A percentile compares a stretch with the other conserved stretches of the same genome.
phyloP scores from a whole-genome alignment of 1,284 basidiomycete species.

The Meripilus lineatus region DNA sequence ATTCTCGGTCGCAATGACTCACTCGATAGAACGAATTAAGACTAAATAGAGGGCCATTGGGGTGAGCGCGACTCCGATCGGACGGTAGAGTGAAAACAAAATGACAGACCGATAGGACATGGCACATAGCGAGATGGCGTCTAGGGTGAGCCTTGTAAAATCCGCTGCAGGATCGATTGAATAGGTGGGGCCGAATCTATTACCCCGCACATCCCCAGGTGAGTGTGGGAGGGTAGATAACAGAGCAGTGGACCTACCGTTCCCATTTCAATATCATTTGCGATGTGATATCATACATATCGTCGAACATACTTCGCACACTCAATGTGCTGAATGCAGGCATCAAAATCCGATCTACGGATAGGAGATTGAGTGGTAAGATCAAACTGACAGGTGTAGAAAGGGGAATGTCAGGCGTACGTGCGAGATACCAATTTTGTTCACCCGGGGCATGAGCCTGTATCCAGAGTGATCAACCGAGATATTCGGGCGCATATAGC shows the following conservation, averaged over 20 bases:
- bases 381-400: not conserved
- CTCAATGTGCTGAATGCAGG: constrained; percentile 44
- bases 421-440: constrained; percentile 42
- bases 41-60: constrained; percentile 8
- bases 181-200: constrained; percentile 37
- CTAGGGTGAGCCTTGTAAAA: constrained; percentile 43
- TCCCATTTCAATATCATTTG: constrained; percentile 46
- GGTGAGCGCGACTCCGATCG: not conserved
- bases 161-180: constrained; percentile 40
- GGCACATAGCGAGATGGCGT: constrained; percentile 38
- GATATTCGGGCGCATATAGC: too few species aligned
- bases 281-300: constrained; percentile 42
- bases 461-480: too few species aligned
- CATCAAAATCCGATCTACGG: constrained; percentile 43
- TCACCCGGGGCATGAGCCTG: constrained; percentile 33
- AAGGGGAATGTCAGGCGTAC: constrained; percentile 24
- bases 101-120: constrained; percentile 38
- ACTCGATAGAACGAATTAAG: constrained; percentile 24
- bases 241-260: constrained; percentile 22
- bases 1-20: not conserved
- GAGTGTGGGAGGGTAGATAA: not conserved
- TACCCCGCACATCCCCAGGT: not conserved
- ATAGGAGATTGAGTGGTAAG: not conserved
- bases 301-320: constrained; percentile 42
- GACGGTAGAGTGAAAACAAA: not conserved